Conservation (phyloP, 1,139 yeast species). For the Protomyces pachydermus region DNA sequence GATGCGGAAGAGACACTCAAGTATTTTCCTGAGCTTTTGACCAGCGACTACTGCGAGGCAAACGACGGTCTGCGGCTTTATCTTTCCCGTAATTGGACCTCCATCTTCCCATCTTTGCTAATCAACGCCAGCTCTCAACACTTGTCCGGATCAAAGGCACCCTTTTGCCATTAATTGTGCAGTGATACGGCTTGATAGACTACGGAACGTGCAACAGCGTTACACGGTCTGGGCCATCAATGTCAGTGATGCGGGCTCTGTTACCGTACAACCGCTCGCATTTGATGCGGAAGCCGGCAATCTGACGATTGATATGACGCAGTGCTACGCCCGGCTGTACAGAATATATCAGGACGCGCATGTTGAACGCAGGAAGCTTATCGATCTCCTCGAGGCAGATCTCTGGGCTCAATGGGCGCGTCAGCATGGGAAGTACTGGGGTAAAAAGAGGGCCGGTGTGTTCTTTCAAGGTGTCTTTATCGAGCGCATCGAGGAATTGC, state of each 20-base stretch:
- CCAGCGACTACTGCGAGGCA: background rate
- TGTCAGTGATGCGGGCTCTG: background rate
- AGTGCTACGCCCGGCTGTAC: background rate
- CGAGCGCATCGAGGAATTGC: background rate
- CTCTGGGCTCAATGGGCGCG: constrained; percentile 3
- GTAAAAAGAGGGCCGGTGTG: background rate
- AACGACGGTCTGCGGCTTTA: background rate
- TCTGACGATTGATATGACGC: background rate
- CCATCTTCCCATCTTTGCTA: background rate
- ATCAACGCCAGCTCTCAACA: too few species aligned
- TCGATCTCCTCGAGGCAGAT: background rate
- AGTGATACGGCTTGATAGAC: background rate
- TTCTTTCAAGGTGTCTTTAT: background rate
- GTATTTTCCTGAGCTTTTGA: background rate
- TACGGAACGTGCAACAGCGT: background rate
- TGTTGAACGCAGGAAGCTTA: background rate
- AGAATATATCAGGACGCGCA: background rate
- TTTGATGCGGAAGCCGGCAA: background rate
- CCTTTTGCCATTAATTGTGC: background rate
- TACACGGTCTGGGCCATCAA: background rate
- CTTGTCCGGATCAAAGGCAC: background rate
- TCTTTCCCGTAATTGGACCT: background rate
- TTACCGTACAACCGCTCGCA: background rate
- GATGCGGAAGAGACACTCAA: background rate
- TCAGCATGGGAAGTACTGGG: background rate